These are phyloP conservation scores for Tuber microsphaerosporum DNA, from an alignment of 495 filamentous ascomycete genomes.

Conservation along the genomic window DNA sequence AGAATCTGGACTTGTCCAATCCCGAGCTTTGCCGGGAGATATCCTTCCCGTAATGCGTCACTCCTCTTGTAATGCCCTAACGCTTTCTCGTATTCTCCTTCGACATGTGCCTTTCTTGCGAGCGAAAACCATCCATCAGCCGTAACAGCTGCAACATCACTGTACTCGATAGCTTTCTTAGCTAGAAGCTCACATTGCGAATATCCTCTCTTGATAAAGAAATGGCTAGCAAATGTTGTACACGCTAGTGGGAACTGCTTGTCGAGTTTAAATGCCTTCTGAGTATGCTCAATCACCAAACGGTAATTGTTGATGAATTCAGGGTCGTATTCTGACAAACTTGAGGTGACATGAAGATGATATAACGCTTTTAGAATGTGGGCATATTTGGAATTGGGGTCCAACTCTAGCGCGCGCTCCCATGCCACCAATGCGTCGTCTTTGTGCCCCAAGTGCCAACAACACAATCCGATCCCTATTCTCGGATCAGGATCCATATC, in stretches of 20 bases:
- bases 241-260: constrained; percentile 87
- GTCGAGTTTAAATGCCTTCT: constrained; percentile 90
- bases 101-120: constrained; percentile 77
- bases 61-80: constrained; percentile 76
- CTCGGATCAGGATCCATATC: constrained; percentile 89
- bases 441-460: constrained; percentile 90
- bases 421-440: constrained; percentile 84
- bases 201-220: constrained; percentile 68
- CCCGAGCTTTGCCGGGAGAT: constrained; percentile 86
- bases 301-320: constrained; percentile 76
- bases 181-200: constrained; percentile 74
- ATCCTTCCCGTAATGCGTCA: constrained; percentile 81
- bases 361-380: constrained; percentile 84
- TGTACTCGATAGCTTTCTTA: constrained; percentile 86
- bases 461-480: constrained; percentile 89
- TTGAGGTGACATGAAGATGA: constrained; percentile 72
- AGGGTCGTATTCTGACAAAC: constrained; percentile 51
- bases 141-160: constrained; percentile 88
- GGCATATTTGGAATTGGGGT: constrained; percentile 81
- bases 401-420: constrained; percentile 77
- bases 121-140: constrained; percentile 96
- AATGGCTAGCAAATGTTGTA: constrained; percentile 79
- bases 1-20: constrained; percentile 78
- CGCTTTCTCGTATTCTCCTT: constrained; percentile 59
- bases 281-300: constrained; percentile 89